Conservation (phyloP, 75 land plant genomes). For the Cupressus sempervirens region DNA sequence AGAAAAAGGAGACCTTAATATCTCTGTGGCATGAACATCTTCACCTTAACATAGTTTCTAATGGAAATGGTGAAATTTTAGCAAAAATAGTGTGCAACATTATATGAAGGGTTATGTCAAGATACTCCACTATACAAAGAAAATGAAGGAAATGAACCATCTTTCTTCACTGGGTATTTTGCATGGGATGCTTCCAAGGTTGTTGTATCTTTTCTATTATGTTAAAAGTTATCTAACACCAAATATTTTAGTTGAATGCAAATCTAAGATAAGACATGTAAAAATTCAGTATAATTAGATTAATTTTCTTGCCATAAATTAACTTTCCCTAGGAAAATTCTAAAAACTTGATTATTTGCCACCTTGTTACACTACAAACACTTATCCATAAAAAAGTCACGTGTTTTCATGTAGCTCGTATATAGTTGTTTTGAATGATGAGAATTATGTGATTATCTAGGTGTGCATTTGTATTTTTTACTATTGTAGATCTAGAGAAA, state of each 20-base stretch:
- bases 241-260: background rate
- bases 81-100: slow-evolving; percentile 29
- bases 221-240: background rate
- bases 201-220: slow-evolving; percentile 6
- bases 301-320: background rate
- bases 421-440: background rate
- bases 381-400: background rate
- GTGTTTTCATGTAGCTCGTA: background rate
- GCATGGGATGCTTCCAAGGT: slow-evolving; percentile 40
- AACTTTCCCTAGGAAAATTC: background rate
- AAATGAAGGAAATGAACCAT: slow-evolving; percentile 41
- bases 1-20: background rate
- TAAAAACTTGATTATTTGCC: background rate
- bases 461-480: background rate
- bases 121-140: slow-evolving; percentile 29
- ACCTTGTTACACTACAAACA: background rate
- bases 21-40: slow-evolving; percentile 1
- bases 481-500: slow-evolving; percentile 66
- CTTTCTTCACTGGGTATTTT: slow-evolving; percentile 37
- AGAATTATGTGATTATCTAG: background rate
- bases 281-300: background rate
- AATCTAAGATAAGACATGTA: background rate
- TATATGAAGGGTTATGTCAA: slow-evolving; percentile 28
- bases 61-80: background rate
- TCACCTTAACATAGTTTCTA: background rate